Conservation (phyloP, 352 stramenopile genomes). For the Phytophthora brassicae region DNA sequence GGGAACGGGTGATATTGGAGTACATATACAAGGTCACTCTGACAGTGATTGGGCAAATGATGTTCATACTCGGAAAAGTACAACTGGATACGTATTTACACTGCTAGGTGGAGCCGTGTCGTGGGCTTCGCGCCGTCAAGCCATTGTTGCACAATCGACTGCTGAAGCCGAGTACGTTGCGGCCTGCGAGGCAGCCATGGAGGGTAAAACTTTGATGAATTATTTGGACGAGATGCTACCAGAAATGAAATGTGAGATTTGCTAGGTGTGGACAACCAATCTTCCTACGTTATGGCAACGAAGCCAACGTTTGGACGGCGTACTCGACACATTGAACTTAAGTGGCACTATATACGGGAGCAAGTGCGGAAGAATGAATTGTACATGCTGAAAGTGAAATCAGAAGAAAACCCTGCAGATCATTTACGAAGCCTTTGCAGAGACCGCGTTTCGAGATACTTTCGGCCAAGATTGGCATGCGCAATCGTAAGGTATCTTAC, state of each 20-base stretch:
- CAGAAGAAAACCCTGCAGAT: not conserved
- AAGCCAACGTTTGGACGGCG: slow-evolving; percentile 4
- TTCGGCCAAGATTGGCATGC: not conserved
- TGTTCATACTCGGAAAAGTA: not conserved
- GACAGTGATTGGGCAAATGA: slow-evolving; percentile 9
- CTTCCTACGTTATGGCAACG: not conserved
- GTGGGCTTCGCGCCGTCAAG: slow-evolving; percentile 1
- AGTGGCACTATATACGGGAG: slow-evolving; percentile 8
- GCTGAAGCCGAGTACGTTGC: slow-evolving; percentile 14
- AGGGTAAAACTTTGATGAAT: slow-evolving; percentile 6
- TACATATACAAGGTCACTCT: not conserved
- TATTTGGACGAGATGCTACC: slow-evolving; percentile 2
- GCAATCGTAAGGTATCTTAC: no score
- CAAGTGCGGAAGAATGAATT: not conserved
- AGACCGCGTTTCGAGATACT: not conserved
- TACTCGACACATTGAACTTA: slow-evolving; percentile 11
- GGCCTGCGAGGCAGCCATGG: slow-evolving; percentile 4
- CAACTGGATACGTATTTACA: slow-evolving; percentile 5
- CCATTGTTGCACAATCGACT: slow-evolving; percentile 12
- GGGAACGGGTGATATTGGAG: not conserved
- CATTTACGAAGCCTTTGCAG: not conserved
- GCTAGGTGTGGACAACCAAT: slow-evolving; percentile 9
- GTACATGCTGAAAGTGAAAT: not conserved
- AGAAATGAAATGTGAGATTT: not conserved
- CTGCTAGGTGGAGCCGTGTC: not conserved